A percentile compares a stretch with the other conserved stretches of the same genome.
Conservation (phyloP, 1,284 basidiomycete genomes). For the Pseudomicrostroma phylloplanum region DNA sequence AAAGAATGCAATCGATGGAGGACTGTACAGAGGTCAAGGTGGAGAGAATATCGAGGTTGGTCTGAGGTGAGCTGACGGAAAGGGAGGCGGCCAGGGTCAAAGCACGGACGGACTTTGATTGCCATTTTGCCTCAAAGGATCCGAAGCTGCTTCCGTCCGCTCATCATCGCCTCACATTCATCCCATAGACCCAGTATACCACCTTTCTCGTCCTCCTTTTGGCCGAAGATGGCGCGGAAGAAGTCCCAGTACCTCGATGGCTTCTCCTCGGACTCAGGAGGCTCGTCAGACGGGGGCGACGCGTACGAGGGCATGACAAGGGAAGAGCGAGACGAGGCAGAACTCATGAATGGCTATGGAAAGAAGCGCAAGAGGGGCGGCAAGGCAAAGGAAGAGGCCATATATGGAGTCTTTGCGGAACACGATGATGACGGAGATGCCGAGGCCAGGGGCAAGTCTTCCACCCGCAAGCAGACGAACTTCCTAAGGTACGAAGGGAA, state of each 20-base stretch:
- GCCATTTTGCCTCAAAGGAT: too few species aligned
- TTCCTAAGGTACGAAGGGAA: not conserved
- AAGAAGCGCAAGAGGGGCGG: slow-evolving; percentile 2
- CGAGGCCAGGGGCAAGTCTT: slow-evolving; percentile 15
- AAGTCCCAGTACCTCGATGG: slow-evolving; percentile 7
- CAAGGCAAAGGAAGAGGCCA: slow-evolving; percentile 23
- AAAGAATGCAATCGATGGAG: too few species aligned
- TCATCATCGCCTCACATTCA: too few species aligned
- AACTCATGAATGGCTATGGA: not conserved
- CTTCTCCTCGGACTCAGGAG: slow-evolving; percentile 3
- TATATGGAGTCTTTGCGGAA: slow-evolving; percentile 75
- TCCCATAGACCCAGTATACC: too few species aligned
- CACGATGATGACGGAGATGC: slow-evolving; percentile 57
- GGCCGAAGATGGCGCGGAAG: slow-evolving; percentile 8
- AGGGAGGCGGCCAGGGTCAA: too few species aligned
- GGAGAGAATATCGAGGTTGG: too few species aligned
- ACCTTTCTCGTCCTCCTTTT: too few species aligned
- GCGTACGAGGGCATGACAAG: too few species aligned
- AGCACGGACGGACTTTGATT: too few species aligned
- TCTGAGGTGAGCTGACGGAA: too few species aligned
- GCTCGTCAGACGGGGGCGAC: not conserved
- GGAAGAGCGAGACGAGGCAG: not conserved
- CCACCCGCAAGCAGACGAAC: slow-evolving; percentile 15
- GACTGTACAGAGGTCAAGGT: too few species aligned
- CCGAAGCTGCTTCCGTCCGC: too few species aligned